These are phyloP conservation scores for Neofusicoccum umdonicola DNA, from an alignment of 2,329 filamentous ascomycete species.

Conservation along the genomic window DNA sequence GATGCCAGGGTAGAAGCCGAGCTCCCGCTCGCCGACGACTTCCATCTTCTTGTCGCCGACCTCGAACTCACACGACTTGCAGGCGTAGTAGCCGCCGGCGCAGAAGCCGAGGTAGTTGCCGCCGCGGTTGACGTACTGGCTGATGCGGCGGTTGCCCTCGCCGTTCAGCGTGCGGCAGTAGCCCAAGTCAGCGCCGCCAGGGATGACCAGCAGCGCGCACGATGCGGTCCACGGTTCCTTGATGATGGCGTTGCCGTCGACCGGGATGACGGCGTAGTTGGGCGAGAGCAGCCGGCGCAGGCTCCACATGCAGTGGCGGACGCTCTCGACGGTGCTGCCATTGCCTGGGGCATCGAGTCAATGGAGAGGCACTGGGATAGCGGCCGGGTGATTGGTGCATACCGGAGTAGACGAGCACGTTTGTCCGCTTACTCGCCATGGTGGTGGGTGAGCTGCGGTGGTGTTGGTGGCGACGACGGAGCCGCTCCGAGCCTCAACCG, in stretches of 20 bases:
- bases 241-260: constrained; percentile 73
- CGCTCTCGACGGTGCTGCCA: constrained; percentile 83
- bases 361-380: background rate
- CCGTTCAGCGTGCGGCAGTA: constrained; percentile 90
- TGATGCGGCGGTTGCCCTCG: constrained; percentile 78
- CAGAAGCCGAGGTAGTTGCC: constrained; percentile 89
- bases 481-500: constrained; percentile 28
- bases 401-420: constrained; percentile 93
- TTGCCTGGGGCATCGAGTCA: constrained; percentile 56
- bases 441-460: constrained; percentile 20
- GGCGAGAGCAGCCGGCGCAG: constrained; percentile 82
- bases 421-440: constrained; percentile 72
- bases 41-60: constrained; percentile 77
- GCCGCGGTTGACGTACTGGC: constrained; percentile 79
- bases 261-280: constrained; percentile 87
- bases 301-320: constrained; percentile 83
- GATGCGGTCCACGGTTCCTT: constrained; percentile 89
- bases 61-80: constrained; percentile 82
- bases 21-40: constrained; percentile 79
- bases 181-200: constrained; percentile 88
- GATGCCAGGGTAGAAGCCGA: constrained; percentile 82
- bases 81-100: constrained; percentile 91
- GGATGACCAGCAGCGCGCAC: constrained; percentile 86
- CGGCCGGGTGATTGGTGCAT: constrained; percentile 24
- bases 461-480: constrained; percentile 28